phyloP scores from a whole-genome alignment of 441 rosid species.

The Euphorbia neoarborescens region DNA sequence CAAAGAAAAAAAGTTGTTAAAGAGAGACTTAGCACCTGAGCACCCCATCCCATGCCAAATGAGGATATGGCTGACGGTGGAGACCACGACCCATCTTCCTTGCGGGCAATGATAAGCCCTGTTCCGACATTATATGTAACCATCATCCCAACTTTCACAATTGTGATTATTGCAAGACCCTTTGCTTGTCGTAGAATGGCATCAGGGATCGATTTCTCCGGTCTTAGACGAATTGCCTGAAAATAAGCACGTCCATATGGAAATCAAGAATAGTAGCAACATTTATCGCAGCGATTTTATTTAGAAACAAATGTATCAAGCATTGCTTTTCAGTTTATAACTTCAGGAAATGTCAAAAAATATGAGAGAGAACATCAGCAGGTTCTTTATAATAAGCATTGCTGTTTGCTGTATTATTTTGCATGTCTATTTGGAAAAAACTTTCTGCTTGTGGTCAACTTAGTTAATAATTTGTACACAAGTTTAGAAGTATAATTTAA shows the following conservation, averaged over 20 bases:
- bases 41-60: conserved; percentile 95
- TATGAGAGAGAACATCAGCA: neutral
- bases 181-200: conserved; percentile 68
- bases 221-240: conserved; percentile 64
- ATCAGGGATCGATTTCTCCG: conserved; percentile 84
- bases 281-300: neutral
- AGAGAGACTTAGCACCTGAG: conserved; percentile 54
- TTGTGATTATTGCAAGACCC: conserved; percentile 83
- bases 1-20: neutral
- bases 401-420: neutral
- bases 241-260: conserved; percentile 11
- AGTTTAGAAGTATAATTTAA: neutral
- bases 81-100: conserved; percentile 92
- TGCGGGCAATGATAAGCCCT: conserved; percentile 75
- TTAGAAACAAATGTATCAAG: neutral
- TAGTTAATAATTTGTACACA: neutral
- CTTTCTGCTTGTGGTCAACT: neutral
- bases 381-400: neutral
- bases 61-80: conserved; percentile 92
- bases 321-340: neutral
- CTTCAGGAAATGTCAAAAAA: neutral
- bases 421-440: neutral
- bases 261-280: neutral
- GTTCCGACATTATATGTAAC: conserved; percentile 93
- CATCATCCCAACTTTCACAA: conserved; percentile 84